Base-by-base conservation (phyloP, 306 rosid species). In the Elaeagnus macrophylla region DNA sequence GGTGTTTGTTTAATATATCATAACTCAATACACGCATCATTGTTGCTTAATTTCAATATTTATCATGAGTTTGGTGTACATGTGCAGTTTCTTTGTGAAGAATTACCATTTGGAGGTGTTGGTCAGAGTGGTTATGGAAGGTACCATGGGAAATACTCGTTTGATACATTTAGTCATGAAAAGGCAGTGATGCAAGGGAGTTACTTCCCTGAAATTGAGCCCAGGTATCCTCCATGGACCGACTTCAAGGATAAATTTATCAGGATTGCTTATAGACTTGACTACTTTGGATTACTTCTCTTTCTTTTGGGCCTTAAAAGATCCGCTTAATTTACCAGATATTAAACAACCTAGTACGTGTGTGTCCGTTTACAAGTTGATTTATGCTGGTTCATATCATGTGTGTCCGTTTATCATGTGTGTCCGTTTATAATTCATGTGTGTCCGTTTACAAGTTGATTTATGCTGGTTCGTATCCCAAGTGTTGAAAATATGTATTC, bases 81-180 rank as follows among this genome's bases (percentile, higher is more conserved):
- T 61, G 77, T 78, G 76, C 67, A 86, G 90, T 74, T 80, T 63
- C 0, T 80, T 37, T 72, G 83, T 12, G 86, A 80, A 39, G 14
- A 54, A 9, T 57, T 80, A 32, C 86, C 86, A 10, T 80, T 80
- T 45, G 86, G 83, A 0, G 86, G 86, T 4, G 80, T 80, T 8
- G 80, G 79, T n/a, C 73, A 71, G 51, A 84, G 96, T 54, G 96
- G 99, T 13, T 67, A 80, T 39, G 99, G 99, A 14, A 82, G 93
- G 79, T 91, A 91, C 78, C 96, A 91, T 64, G 99, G 99, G 19
- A 91, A 84, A 77, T 86, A 72, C 68, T 78, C 96, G 0, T 87
- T 87, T 35, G 95, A 84, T 44, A 79, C 83, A 1, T 87, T 91
- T 73, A 91, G 96, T 81, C 96, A 91, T 37, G 99, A 91, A 54